Evolutionary conservation across 139 green algal genomes (phyloP), one percentile per base, ranked within the genome.

Genomic region (Ettlia oleoabundans): DNA sequence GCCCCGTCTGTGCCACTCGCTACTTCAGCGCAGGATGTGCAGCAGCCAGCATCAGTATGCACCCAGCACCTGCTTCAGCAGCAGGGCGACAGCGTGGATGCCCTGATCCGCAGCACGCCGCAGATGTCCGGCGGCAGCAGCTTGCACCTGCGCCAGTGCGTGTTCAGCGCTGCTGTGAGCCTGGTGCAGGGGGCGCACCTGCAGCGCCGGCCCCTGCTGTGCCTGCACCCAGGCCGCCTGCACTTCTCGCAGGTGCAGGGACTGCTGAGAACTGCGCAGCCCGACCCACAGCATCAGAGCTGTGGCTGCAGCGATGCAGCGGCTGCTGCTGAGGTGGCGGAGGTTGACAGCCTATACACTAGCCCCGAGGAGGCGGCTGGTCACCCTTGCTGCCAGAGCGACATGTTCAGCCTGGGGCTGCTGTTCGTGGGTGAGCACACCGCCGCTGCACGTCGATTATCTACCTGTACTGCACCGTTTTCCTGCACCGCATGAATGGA

Each of bases 371-470:
- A 94, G 85, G 81, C 64, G 32, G 64, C 43, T 3, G 82, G 81
- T 3, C 40, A 67, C 42, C 43, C 47, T 4, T 33, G 42, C 55
- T 32, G 35, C 71, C 38, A 72, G 43, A 40, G 30, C 64, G 85
- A 92, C 81, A 81, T 91, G 51, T 94, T 86, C 65, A 76, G 41
- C 26, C 65, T 93, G 52, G 91, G 91, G 22, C 51, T 96, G 64
- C 92, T 96, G 38, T 88, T 95, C 68, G 87, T 95, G 28, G 92
- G 74, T 81, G 55, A 67, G n/a, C n/a, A n/a, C n/a, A n/a, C n/a
- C n/a, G n/a, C n/a, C n/a, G n/a, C n/a, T n/a, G n/a, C n/a, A n/a
- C n/a, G n/a, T n/a, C n/a, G n/a, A n/a, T n/a, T n/a, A n/a, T n/a
- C n/a, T n/a, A n/a, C n/a, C n/a, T n/a, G n/a, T n/a, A n/a, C n/a